Percentiles rank a stretch among this genome's conserved stretches.
Evolutionary conservation across 192 early-diverging fungal genomes (phyloP).

Genomic region (Linnemannia hyalina): DNA sequence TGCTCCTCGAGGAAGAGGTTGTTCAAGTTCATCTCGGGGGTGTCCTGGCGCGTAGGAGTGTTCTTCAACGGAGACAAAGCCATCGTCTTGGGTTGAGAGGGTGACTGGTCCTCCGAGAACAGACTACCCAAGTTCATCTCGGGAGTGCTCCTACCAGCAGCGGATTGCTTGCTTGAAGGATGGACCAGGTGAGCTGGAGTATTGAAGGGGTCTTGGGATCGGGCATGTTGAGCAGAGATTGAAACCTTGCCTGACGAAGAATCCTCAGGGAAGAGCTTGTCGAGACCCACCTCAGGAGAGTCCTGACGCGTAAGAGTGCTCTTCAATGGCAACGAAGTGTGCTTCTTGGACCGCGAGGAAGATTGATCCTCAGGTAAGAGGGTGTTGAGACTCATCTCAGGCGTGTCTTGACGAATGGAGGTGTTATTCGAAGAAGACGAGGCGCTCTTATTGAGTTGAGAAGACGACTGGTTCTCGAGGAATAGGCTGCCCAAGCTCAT

Average conservation of each 20-base stretch:
- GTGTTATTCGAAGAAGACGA: neutral
- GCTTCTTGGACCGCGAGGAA: neutral
- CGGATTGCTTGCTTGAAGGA: neutral
- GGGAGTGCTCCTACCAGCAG: too few relatives aligned
- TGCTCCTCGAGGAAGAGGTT: constrained; percentile 14
- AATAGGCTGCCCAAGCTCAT: neutral
- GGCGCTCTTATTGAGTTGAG: neutral
- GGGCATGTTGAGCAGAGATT: neutral
- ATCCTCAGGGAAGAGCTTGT: neutral
- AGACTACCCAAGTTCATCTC: constrained; percentile 4
- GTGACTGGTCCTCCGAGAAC: neutral
- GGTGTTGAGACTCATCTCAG: constrained; percentile 16
- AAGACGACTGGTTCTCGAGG: too few relatives aligned
- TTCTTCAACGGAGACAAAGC: neutral
- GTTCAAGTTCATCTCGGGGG: constrained; percentile 17
- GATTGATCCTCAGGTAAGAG: constrained; percentile 15
- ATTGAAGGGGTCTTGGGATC: too few relatives aligned
- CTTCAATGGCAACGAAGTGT: neutral
- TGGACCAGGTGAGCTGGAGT: neutral
- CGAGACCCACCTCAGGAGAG: neutral
- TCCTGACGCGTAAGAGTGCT: neutral
- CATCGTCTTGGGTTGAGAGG: neutral
- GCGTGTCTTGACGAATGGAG: neutral
- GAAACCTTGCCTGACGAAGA: neutral
- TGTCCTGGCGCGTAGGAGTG: neutral